Base-by-base conservation (phyloP, 2,329 filamentous ascomycete species). In the Rasamsonia emersonii region DNA sequence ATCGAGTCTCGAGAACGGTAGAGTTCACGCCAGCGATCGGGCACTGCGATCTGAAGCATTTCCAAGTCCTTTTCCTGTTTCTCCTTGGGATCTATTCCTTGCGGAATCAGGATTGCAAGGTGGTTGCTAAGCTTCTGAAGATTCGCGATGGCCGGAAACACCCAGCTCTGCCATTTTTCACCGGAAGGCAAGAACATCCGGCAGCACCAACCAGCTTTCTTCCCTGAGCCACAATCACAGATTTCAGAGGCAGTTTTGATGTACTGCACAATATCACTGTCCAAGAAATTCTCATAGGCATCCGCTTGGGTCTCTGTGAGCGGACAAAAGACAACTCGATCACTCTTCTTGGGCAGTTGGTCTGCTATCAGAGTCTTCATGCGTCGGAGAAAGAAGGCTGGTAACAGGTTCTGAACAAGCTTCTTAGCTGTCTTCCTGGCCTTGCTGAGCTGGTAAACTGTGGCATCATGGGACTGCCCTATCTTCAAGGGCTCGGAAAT, bases 321-420 rank as follows among this genome's bases (percentile, higher is more conserved):
- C 2, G 86, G 86, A 46, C 91, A 98, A 52, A 98, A 98, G 4
- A 96, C 86, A 1, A 96, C 88, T 33, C 81, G 77, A 54, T 98
- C 91, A 19, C 76, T 88, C 68, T 98, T 98, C 60, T 86, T 93
- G 0, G 91, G 91, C 5, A 98, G 68, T 51, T 98, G 89, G 49
- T 94, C 69, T 1, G 86, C 86, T 38, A 98, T 94, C 10, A 96
- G 65, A 0, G 79, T 79, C 64, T 98, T 98, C 75, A 94, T 91
- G 2, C 91, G 78, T 2, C 91, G 81, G 2, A 95, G 69, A 46
- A 98, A 96, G 56, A 93, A 93, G 9, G 77, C 75, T 0, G 91
- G 91, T 3, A 98, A 68, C 0, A 98, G 73, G 36, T 94, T 93
- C 20, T 88, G 68, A 1, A 89, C 85, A 3, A 98, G 73, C 44